These are phyloP conservation scores for Lecanicillium sp. DNA, from an alignment of 2,329 filamentous ascomycete genomes.

Conservation along the genomic window DNA sequence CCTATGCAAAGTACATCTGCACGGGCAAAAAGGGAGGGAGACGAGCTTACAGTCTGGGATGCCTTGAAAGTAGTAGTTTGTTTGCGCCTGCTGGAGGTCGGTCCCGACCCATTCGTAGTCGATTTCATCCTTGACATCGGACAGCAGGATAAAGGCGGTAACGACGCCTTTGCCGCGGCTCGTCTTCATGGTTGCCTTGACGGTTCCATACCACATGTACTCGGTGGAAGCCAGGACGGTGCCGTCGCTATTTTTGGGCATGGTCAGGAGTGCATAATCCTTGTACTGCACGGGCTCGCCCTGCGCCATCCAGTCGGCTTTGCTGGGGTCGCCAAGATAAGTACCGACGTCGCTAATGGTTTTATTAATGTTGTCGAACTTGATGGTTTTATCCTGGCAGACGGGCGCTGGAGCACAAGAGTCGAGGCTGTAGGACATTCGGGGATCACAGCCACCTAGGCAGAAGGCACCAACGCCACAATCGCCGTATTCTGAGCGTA, in stretches of 20 bases:
- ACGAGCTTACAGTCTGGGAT: constrained; percentile 70
- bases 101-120: constrained; percentile 91
- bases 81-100: constrained; percentile 71
- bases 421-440: constrained; percentile 72
- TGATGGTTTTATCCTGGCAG: constrained; percentile 67
- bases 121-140: constrained; percentile 95
- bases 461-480: constrained; percentile 94
- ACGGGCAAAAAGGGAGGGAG: not conserved
- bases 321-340: constrained; percentile 77
- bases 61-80: constrained; percentile 96
- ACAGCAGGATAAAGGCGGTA: constrained; percentile 93
- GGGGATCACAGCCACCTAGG: constrained; percentile 87
- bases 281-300: constrained; percentile 64
- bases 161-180: constrained; percentile 81
- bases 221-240: constrained; percentile 75
- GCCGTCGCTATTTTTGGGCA: constrained; percentile 77
- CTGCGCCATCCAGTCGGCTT: constrained; percentile 81
- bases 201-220: constrained; percentile 97
- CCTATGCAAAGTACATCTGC: too few relatives aligned
- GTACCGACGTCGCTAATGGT: constrained; percentile 59
- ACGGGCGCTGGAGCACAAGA: constrained; percentile 79
- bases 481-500: constrained; percentile 70
- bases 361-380: constrained; percentile 62
- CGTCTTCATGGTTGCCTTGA: constrained; percentile 78
- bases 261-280: constrained; percentile 72